phyloP scores from a whole-genome alignment of 305 asterid genomes.

The Fraxinus platypoda region DNA sequence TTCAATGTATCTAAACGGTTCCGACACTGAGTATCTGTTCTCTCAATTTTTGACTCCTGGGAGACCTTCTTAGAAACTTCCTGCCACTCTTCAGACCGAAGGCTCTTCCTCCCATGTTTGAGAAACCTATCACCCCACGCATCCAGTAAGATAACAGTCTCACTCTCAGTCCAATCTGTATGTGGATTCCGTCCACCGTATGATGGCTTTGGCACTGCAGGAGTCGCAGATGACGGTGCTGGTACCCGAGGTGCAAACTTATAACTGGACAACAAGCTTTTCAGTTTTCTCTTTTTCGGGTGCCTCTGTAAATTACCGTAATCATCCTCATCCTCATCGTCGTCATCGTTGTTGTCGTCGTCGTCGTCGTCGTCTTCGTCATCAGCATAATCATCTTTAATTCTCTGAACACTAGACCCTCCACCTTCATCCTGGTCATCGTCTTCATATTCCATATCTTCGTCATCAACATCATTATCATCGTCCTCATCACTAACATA shows the following conservation, averaged over 20 bases:
- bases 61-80: conserved; percentile 80
- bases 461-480: conserved; percentile 13
- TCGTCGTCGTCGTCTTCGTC: conserved; percentile 7
- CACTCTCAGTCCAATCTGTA: conserved; percentile 83
- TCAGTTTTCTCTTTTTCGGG: conserved; percentile 76
- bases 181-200: conserved; percentile 72
- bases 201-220: conserved; percentile 40
- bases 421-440: conserved; percentile 27
- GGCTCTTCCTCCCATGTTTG: conserved; percentile 75
- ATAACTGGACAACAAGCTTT: conserved; percentile 62
- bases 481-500: conserved; percentile 31
- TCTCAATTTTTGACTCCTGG: conserved; percentile 51
- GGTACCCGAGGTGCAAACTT: conserved; percentile 80
- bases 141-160: conserved; percentile 60
- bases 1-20: conserved; percentile 81
- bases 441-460: conserved; percentile 23
- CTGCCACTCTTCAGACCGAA: conserved; percentile 84
- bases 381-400: conserved; percentile 22
- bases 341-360: conserved; percentile 14
- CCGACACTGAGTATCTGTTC: conserved; percentile 78
- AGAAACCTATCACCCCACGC: conserved; percentile 83
- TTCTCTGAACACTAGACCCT: conserved; percentile 32
- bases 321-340: conserved; percentile 30
- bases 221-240: conserved; percentile 31
- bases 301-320: conserved; percentile 34